Conservation (phyloP, 306 rosid genomes). For the Aeschynomene evenia region DNA sequence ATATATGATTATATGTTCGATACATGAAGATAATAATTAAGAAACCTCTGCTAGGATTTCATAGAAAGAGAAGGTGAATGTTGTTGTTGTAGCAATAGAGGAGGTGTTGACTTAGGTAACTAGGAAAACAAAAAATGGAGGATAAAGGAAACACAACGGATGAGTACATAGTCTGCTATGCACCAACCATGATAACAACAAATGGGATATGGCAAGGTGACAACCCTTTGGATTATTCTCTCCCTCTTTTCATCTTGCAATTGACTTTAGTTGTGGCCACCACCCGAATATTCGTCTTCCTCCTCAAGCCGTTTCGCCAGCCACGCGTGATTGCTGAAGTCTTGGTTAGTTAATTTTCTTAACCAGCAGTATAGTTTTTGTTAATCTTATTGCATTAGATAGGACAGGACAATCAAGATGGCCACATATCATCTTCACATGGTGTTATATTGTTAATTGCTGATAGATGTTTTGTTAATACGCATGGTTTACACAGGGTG, state of each 20-base stretch:
- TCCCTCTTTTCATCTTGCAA: constrained; percentile 90
- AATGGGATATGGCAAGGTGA: constrained; percentile 98
- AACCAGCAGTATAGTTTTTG: background rate
- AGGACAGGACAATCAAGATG: background rate
- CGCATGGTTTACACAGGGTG: constrained; percentile 56
- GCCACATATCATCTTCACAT: background rate
- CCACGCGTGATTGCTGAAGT: constrained; percentile 94
- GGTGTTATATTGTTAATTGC: background rate
- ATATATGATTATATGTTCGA: too few species aligned
- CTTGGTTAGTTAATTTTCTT: constrained; percentile 48
- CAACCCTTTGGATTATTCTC: constrained; percentile 89
- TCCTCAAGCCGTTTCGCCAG: constrained; percentile 86
- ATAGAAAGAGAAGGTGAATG: constrained; percentile 14
- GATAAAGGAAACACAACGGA: constrained; percentile 5
- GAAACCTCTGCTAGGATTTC: constrained; percentile 7
- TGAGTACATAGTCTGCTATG: constrained; percentile 62
- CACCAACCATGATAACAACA: constrained; percentile 88
- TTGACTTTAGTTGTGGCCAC: constrained; percentile 61
- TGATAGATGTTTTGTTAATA: background rate
- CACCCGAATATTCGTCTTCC: constrained; percentile 63
- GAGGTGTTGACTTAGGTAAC: background rate
- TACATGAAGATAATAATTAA: background rate
- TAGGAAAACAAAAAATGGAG: constrained; percentile 22
- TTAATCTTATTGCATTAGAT: background rate
- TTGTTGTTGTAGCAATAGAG: constrained; percentile 17